These are phyloP conservation scores for Aegilops tauschii DNA, from an alignment of 176 grass and related monocot genomes.

Conservation along the genomic window DNA sequence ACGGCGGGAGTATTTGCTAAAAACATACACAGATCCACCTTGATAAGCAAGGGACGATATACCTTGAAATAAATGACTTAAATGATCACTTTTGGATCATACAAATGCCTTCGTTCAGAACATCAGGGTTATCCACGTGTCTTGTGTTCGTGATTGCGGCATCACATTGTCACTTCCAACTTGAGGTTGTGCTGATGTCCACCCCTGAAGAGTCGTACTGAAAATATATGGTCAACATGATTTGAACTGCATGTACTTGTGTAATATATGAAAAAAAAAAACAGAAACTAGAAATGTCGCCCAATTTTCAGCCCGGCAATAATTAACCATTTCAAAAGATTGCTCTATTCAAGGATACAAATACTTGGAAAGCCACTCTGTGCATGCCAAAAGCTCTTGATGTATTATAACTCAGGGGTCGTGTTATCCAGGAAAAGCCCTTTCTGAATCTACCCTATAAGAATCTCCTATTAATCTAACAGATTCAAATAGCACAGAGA, in stretches of 20 bases:
- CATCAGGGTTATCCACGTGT: background rate
- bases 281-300: background rate
- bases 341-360: no score
- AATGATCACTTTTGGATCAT: background rate
- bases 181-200: background rate
- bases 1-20: background rate
- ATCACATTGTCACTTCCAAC: background rate
- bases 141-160: background rate
- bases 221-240: background rate
- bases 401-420: background rate
- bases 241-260: conserved; percentile 1
- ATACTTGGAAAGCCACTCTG: background rate
- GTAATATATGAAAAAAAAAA: background rate
- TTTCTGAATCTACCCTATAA: background rate
- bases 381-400: background rate
- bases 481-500: background rate
- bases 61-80: background rate
- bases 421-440: background rate
- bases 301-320: background rate
- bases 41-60: background rate
- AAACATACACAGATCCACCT: background rate
- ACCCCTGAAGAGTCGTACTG: background rate
- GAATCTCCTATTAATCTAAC: background rate
- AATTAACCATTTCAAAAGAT: background rate
- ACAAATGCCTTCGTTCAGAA: background rate